A percentile compares a stretch with the other conserved stretches of the same genome.
phyloP scores from a whole-genome alignment of 345 rosid genomes.

The Noccaea bulbosa region DNA sequence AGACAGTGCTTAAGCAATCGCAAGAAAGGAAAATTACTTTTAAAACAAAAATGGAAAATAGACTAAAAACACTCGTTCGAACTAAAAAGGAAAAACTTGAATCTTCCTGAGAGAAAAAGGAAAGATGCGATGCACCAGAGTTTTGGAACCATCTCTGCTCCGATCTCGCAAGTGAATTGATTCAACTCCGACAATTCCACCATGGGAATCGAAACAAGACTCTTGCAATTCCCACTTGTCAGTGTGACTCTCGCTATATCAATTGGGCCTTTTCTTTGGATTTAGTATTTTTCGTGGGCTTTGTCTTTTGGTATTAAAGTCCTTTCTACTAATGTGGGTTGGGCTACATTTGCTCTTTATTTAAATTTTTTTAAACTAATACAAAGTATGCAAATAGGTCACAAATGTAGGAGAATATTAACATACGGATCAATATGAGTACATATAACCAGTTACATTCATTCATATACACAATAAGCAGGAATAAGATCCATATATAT shows the following conservation, averaged over 20 bases:
- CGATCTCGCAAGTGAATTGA: no score
- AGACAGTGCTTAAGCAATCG: no score
- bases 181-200: neutral
- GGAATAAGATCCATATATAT: neutral
- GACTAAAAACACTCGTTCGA: no score
- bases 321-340: neutral
- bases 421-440: neutral
- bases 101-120: no score
- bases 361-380: neutral
- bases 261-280: neutral
- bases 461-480: slow-evolving; percentile 11
- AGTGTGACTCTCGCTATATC: neutral
- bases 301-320: neutral
- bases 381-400: slow-evolving; percentile 16
- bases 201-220: neutral
- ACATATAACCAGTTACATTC: slow-evolving; percentile 9
- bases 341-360: neutral
- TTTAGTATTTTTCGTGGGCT: neutral
- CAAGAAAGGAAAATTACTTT: no score
- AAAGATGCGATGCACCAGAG: no score
- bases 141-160: no score
- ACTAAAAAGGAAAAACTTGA: no score
- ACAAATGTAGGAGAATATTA: neutral
- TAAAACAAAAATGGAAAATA: no score
- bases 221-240: no score